Percentiles rank a stretch among this genome's conserved stretches.
These are phyloP conservation scores for Hebeloma cylindrosporum DNA, from an alignment of 768 basidiomycete genomes.

Conservation along the genomic window DNA sequence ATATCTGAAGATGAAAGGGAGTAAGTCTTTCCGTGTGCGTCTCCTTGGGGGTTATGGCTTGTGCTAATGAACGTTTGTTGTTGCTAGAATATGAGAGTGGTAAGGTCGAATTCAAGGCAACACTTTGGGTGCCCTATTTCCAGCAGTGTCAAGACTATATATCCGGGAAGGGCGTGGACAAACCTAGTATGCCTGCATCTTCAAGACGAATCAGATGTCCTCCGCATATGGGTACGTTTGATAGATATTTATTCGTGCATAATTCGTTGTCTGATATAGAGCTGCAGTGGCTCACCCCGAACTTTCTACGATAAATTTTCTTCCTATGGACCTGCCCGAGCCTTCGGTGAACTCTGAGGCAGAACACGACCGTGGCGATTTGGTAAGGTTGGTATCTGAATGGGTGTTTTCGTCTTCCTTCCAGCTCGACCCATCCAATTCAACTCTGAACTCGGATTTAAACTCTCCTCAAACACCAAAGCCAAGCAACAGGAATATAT, in stretches of 20 bases:
- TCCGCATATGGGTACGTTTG: constrained; percentile 15
- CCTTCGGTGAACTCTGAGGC: background rate
- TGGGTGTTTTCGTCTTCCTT: constrained; percentile 19
- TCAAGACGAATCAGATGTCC: constrained; percentile 15
- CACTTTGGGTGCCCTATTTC: constrained; percentile 20
- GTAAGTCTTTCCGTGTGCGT: constrained; percentile 10
- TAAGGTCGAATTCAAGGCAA: constrained; percentile 22
- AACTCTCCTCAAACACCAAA: background rate
- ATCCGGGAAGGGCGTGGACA: constrained; percentile 11
- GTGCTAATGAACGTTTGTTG: background rate
- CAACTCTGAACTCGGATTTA: no score
- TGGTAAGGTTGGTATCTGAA: constrained; percentile 18
- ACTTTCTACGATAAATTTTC: constrained; percentile 13
- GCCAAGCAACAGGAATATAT: constrained; percentile 12
- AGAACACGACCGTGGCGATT: constrained; percentile 13
- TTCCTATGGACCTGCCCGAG: constrained; percentile 20
- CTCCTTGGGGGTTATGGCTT: background rate
- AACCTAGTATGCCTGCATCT: no score
- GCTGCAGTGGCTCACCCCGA: constrained; percentile 13
- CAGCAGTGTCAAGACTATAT: constrained; percentile 15
- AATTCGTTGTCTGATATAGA: background rate
- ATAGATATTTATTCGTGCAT: background rate
- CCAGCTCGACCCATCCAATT: no score
- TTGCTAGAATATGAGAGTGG: constrained; percentile 14
- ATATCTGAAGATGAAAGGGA: constrained; percentile 16